A percentile compares a stretch with the other conserved stretches of the same genome.
These are phyloP conservation scores for Toxoplasma gondii DNA, from an alignment of 169 alveolate genomes.

Conservation along the genomic window DNA sequence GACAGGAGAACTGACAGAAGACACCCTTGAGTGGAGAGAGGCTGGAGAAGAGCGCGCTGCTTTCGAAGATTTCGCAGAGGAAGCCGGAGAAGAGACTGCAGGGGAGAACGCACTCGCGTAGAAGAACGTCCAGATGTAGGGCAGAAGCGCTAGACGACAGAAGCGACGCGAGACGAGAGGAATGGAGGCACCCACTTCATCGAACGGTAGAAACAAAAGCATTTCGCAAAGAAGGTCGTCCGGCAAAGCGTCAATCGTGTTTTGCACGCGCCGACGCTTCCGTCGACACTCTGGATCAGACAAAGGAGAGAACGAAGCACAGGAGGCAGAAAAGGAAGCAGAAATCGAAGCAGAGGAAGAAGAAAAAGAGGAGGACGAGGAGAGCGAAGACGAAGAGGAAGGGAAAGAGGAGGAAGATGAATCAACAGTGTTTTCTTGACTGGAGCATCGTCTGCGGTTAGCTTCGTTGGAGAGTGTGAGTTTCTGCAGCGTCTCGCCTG, in stretches of 20 bases:
- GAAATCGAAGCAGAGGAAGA: neutral
- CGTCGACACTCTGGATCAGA: neutral
- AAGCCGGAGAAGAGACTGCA: neutral
- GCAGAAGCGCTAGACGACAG: conserved; percentile 19
- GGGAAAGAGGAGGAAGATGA: neutral
- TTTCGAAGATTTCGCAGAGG: too few species aligned
- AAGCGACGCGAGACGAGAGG: conserved; percentile 12
- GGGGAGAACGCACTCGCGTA: conserved; percentile 38
- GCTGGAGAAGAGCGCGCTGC: too few species aligned
- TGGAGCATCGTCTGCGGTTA: too few species aligned
- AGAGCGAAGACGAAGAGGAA: neutral
- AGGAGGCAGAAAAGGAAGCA: neutral
- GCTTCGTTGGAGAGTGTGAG: too few species aligned
- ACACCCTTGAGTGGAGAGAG: too few species aligned
- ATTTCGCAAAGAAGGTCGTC: neutral
- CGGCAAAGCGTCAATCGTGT: neutral
- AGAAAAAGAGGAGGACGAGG: neutral
- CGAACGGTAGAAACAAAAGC: neutral
- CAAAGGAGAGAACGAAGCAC: neutral
- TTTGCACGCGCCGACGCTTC: neutral
- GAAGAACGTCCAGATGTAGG: conserved; percentile 25
- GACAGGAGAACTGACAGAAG: too few species aligned
- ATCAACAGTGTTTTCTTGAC: neutral
- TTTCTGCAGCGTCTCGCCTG: too few species aligned
- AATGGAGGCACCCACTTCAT: neutral